Base-by-base conservation (phyloP, 306 rosid species). In the Castanea crenata region DNA sequence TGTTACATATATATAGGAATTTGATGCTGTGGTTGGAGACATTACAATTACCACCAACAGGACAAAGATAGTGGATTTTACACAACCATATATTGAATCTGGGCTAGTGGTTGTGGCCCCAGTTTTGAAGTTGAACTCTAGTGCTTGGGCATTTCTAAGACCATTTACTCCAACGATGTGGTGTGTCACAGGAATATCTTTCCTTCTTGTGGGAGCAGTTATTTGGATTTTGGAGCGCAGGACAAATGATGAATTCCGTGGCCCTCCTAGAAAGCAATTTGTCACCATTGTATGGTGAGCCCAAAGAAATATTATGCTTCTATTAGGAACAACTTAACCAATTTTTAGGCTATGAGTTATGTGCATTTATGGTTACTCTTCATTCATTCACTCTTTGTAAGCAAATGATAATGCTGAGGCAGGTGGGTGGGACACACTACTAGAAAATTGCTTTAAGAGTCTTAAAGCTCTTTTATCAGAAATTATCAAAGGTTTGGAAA, bases 211-310 rank as follows among this genome's bases (percentile, higher is more conserved):
- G 10, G 99, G 99, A 83, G 89, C 90, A 35, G 97, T 87, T 79
- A 86, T 96, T 81, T 96, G 99, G 99, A 85, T 93, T 79, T 86
- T 96, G 85, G 99, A 96, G 90, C 96, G 93, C 77, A 88, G 94
- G 79, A 83, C 74, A 78, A 96, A 96, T 62, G 97, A 91, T 74
- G 95, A 91, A 0, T 95, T 95, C n/a, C 90, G 96, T 6, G 98
- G 99, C 63, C 98, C 96, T 83, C 98, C 97, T 14, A 92, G 73
- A 79, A 86, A 65, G 85, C 99, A 92, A 83, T 5, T 87, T 18
- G 80, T 88, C 67, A 95, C 99, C 10, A 57, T 84, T 55, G 82
- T 92, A 46, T 93, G 99, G 99, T 92, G 80, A 79, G 91, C 74
- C 20, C n/a, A 15, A 34, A 31, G 71, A 29, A 49, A 35, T 19